These are phyloP conservation scores for Talaromyces liani DNA, from an alignment of 495 filamentous ascomycete species.

Conservation along the genomic window DNA sequence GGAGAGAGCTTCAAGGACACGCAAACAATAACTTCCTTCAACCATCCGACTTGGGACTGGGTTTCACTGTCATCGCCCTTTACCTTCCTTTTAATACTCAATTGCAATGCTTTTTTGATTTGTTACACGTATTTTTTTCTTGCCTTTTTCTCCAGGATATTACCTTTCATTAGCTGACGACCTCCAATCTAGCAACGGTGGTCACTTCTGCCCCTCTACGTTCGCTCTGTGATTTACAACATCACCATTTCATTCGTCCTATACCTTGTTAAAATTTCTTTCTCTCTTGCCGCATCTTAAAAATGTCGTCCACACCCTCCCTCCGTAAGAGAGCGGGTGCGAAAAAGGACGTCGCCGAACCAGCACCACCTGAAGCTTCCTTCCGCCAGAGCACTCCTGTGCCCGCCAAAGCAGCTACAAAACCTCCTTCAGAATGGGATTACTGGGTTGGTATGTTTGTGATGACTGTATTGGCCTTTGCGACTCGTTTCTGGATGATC, in stretches of 20 bases:
- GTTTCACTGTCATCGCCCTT: background rate
- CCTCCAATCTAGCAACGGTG: constrained; percentile 3
- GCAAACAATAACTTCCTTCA: constrained; percentile 3
- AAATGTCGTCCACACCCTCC: constrained; percentile 29
- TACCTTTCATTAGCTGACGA: background rate
- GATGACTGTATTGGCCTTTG: constrained; percentile 77
- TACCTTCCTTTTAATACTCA: constrained; percentile 1
- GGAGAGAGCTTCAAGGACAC: constrained; percentile 5
- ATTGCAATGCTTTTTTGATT: constrained; percentile 3
- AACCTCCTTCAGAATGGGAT: constrained; percentile 58
- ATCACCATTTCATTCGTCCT: constrained; percentile 24
- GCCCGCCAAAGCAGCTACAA: constrained; percentile 14
- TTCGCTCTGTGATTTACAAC: constrained; percentile 13
- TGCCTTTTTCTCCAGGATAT: background rate
- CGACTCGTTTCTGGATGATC: constrained; percentile 92
- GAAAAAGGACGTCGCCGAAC: constrained; percentile 27
- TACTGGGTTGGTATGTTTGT: constrained; percentile 74
- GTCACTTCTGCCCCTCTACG: constrained; percentile 10
- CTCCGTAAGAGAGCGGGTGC: constrained; percentile 46
- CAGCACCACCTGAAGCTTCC: background rate
- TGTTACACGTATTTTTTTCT: constrained; percentile 9
- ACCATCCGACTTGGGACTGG: background rate
- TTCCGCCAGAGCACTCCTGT: background rate
- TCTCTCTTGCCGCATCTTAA: background rate
- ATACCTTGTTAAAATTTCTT: background rate